These are phyloP conservation scores for Wallacemonas sp. DNA, from an alignment of 208 protist genomes.

Conservation along the genomic window DNA sequence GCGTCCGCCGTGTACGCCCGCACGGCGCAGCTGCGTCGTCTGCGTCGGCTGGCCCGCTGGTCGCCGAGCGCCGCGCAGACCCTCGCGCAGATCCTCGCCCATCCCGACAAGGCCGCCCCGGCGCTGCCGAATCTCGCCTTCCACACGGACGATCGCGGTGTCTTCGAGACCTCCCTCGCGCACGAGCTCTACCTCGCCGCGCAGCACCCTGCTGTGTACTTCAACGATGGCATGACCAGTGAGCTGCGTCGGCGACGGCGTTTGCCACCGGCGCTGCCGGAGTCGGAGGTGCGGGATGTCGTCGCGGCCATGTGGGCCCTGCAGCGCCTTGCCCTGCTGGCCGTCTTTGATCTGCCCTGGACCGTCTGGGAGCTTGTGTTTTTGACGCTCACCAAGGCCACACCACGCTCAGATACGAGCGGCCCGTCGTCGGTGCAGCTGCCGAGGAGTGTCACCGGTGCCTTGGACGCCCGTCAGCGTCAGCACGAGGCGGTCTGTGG, in stretches of 20 bases:
- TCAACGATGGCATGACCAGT: constrained; percentile 12
- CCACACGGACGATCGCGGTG: constrained; percentile 87
- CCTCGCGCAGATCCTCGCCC: neutral
- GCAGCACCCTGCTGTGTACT: constrained; percentile 39
- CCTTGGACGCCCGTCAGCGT: neutral
- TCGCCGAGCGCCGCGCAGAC: neutral
- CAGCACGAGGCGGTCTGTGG: neutral
- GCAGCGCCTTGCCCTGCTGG: constrained; percentile 47
- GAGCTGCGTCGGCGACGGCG: constrained; percentile 1
- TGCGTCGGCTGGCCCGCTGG: constrained; percentile 8
- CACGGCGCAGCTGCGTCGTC: constrained; percentile 1
- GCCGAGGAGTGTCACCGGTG: neutral
- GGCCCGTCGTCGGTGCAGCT: too few relatives aligned
- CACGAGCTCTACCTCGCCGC: constrained; percentile 54
- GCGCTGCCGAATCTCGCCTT: constrained; percentile 65
- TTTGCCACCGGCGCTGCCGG: neutral
- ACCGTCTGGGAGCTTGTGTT: constrained; percentile 39
- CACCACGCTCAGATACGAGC: too few relatives aligned
- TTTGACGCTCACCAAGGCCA: constrained; percentile 15
- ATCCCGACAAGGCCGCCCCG: neutral
- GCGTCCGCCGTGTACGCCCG: constrained; percentile 1
- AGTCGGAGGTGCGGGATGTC: neutral
- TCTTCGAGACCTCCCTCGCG: constrained; percentile 72
- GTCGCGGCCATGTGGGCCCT: constrained; percentile 42
- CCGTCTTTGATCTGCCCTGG: constrained; percentile 63